These are phyloP conservation scores for Pichia norvegensis DNA, from an alignment of 1,139 yeast genomes.

Conservation along the genomic window DNA sequence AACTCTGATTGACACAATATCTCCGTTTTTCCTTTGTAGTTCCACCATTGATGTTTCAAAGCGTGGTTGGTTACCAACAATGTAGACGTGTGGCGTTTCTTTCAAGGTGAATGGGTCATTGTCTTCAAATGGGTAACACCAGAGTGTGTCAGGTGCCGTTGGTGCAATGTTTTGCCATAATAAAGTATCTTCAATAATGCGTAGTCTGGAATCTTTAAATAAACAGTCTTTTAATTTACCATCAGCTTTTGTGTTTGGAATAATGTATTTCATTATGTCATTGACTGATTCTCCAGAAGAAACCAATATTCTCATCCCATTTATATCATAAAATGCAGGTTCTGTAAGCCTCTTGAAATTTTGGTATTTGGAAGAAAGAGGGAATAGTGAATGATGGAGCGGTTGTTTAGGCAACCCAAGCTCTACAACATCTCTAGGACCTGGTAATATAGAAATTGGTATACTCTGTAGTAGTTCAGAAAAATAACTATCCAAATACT, in stretches of 20 bases:
- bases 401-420: conserved; percentile 85
- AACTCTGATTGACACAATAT: conserved; percentile 36
- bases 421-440: conserved; percentile 76
- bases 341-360: conserved; percentile 54
- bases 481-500: conserved; percentile 49
- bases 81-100: conserved; percentile 78
- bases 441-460: conserved; percentile 78
- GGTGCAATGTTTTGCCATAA: conserved; percentile 87
- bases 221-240: conserved; percentile 26
- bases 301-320: conserved; percentile 54
- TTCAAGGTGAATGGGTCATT: conserved; percentile 72
- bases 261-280: conserved; percentile 64
- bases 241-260: conserved; percentile 29
- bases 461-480: conserved; percentile 50
- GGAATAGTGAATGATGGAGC: conserved; percentile 66
- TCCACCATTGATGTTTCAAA: conserved; percentile 37
- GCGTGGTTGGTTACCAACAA: conserved; percentile 73
- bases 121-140: conserved; percentile 79
- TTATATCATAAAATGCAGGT: conserved; percentile 62
- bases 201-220: conserved; percentile 31
- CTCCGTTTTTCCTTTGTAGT: conserved; percentile 30
- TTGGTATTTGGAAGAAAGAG: conserved; percentile 37
- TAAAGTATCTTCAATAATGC: conserved; percentile 60
- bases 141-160: conserved; percentile 92
- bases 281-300: conserved; percentile 79